Percentiles rank a stretch among this genome's conserved stretches.
Evolutionary conservation across 345 rosid species (phyloP).

Genomic region (Hibiscus trionum): DNA sequence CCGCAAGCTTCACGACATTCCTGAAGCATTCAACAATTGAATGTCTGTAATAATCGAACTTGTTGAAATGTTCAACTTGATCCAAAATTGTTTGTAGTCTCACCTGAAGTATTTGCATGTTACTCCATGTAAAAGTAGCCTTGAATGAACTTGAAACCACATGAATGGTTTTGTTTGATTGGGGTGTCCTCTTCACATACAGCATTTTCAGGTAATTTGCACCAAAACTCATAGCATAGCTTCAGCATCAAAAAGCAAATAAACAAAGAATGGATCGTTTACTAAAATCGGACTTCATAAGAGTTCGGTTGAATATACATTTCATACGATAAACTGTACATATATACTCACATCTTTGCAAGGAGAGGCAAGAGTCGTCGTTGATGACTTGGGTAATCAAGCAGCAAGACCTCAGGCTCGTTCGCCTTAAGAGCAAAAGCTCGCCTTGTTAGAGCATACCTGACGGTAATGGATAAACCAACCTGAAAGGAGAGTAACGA

Average conservation of each 20-base stretch:
- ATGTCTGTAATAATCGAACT: neutral
- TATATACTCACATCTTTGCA: slow-evolving; percentile 70
- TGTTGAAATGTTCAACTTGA: neutral
- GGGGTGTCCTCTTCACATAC: slow-evolving; percentile 73
- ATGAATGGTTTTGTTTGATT: slow-evolving; percentile 67
- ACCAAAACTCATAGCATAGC: slow-evolving; percentile 77
- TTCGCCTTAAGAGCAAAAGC: slow-evolving; percentile 65
- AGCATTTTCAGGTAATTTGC: slow-evolving; percentile 73
- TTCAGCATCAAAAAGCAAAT: slow-evolving; percentile 15
- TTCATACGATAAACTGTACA: neutral
- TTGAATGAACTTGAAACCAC: slow-evolving; percentile 81
- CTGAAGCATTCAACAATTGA: slow-evolving; percentile 25
- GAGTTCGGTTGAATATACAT: no score
- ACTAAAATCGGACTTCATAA: neutral
- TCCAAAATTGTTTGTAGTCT: slow-evolving; percentile 4
- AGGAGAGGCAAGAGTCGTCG: slow-evolving; percentile 85
- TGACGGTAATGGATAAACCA: slow-evolving; percentile 69
- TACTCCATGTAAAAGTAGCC: slow-evolving; percentile 77
- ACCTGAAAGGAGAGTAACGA: slow-evolving; percentile 32
- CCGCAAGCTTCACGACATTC: slow-evolving; percentile 99
- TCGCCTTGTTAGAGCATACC: slow-evolving; percentile 78
- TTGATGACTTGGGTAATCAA: slow-evolving; percentile 95
- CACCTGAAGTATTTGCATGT: slow-evolving; percentile 95
- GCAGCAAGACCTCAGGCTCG: slow-evolving; percentile 78
- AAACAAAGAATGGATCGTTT: neutral